Conservation (phyloP, 2,329 filamentous ascomycete genomes). For the Fusarium domesticum region DNA sequence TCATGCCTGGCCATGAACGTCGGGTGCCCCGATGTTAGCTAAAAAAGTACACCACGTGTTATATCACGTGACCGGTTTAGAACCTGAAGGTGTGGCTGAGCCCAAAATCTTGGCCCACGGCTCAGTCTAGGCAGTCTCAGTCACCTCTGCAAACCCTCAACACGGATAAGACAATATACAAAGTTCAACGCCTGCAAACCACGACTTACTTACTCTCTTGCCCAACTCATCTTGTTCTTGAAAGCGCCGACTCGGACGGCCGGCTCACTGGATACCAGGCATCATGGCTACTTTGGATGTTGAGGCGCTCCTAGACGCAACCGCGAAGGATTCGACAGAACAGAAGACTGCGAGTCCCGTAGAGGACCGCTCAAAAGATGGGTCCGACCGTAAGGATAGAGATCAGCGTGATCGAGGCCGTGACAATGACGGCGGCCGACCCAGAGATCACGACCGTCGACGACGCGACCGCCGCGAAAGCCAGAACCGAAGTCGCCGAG, state of each 20-base stretch:
- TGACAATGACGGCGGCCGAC: slow-evolving; percentile 51
- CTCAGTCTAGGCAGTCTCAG: slow-evolving; percentile 23
- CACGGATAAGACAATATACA: slow-evolving; percentile 4
- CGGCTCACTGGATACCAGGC: slow-evolving; percentile 6
- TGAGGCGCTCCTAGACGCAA: slow-evolving; percentile 86
- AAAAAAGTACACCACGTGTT: slow-evolving; percentile 17
- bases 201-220: no score
- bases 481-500: slow-evolving; percentile 42
- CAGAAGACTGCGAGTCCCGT: slow-evolving; percentile 45
- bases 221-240: no score
- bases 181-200: background rate
- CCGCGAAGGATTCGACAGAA: slow-evolving; percentile 60
- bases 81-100: slow-evolving; percentile 6
- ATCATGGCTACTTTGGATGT: slow-evolving; percentile 64
- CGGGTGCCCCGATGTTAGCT: no score
- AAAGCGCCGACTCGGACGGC: background rate
- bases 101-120: slow-evolving; percentile 24
- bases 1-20: background rate
- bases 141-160: slow-evolving; percentile 7
- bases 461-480: slow-evolving; percentile 56
- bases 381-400: slow-evolving; percentile 47
- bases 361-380: slow-evolving; percentile 51
- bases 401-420: slow-evolving; percentile 58
- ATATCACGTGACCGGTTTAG: slow-evolving; percentile 18
- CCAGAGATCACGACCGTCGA: slow-evolving; percentile 53